Base-by-base conservation (phyloP, 352 stramenopile species). In the Globisporangium rhizosaccharum region DNA sequence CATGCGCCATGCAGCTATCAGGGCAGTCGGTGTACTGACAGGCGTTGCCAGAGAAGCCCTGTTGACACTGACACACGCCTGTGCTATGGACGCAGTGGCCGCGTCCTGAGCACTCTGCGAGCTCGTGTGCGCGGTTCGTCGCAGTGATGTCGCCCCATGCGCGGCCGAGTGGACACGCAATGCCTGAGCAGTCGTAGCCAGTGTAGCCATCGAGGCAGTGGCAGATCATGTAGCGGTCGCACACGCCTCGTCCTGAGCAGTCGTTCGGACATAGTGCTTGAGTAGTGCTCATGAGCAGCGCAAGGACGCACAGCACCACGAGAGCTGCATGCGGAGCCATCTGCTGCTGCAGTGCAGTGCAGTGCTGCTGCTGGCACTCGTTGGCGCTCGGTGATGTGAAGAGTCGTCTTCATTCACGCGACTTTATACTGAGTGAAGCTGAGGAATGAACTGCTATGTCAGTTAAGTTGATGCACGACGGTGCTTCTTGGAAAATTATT, bases 51-150 rank as follows among this genome's bases (percentile, higher is more conserved):
- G 58, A 71, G 65, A 96, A 97, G 30, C 82, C 87, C 10, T 72
- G 66, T 55, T 97, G 82, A 53, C 92, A 98, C 28, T 53, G 57
- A 56, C 92, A 98, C 17, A 68, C 65, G 6, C 90, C 90, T 7
- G 72, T 83, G 1, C 67, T 61, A 39, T 76, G 67, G 42, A 81
- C 62, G 67, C 91, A 98, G 14, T 66, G 77, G 12, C 91, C 91
- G 61, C 82, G 64, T 14, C 74, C 79, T 0, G 82, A 88, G 53
- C 79, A 92, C 49, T 85, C 74, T 10, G 61, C 66, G 0, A 61
- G 51, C 33, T 57, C 66, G 53, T 92, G 82, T 3, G 79, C 82
- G 26, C 75, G 53, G 45, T 90, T 61, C 8, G 56, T 44, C 17
- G 66, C 77, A 14, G 47, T 71, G 44, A 90, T 66, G 12, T 79